Evolutionary conservation across 768 basidiomycete species (phyloP), one percentile per base, ranked within the genome.

Genomic region (Leccinellum luteum): DNA sequence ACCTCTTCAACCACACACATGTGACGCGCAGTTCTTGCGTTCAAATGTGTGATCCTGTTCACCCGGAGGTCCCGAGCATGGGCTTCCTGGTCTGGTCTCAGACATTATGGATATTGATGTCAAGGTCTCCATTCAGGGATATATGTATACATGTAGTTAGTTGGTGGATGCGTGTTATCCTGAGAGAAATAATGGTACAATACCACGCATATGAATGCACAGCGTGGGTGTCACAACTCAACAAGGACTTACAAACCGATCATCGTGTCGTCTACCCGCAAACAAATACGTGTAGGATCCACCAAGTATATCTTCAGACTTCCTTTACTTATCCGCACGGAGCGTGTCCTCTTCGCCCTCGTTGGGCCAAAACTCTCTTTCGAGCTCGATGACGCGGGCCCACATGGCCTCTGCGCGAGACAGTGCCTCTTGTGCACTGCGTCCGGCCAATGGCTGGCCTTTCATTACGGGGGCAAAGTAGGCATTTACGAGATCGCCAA

Each of bases 311-410:
- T 30, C 30, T 30, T 30, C 30, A 30, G 27, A 28, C 28, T 27
- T 28, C 17, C n/a, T 9, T 34, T 38, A 53, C 45, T 59, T 34
- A 13, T 3, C 25, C 23, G 15, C 55, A 28, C 43, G 55, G 6
- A 63, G 55, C 1, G 35, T 51, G 7, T 60, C 58, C 35, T 76
- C 74, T 17, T 75, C 81, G 3, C 74, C 77, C 14, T 69, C 73
- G 8, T 68, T 59, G 3, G 84, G 85, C 85, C 85, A 86, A 63
- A 87, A 87, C 4, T 67, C 77, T 31, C 72, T 76, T 65, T 89
- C 86, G 0, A 89, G 75, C 59, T 87, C 85, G 2, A 86, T 58
- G 14, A 85, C 81, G 15, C 85, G 76, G 14, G 62, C 70, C 84
- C 85, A 87, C 31, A 85, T 78, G 4, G 66, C 74, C 63, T 84